These are phyloP conservation scores for Prosopis cineraria DNA, from an alignment of 306 rosid species.

Conservation along the genomic window DNA sequence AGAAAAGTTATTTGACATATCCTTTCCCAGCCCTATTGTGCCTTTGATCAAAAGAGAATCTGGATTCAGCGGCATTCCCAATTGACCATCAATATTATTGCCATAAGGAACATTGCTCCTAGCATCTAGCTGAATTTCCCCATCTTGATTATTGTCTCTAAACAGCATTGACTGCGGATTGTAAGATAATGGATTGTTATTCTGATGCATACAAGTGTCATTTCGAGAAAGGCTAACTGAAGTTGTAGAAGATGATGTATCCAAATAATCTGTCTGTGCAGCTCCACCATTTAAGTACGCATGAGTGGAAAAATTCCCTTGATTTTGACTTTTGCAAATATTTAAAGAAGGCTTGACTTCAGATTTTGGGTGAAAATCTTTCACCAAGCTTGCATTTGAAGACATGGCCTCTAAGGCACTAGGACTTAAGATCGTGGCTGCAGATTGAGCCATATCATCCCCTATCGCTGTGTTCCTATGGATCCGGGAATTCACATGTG, in stretches of 20 bases:
- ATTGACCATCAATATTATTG: constrained; percentile 58
- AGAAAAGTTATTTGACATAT: constrained; percentile 59
- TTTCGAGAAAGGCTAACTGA: constrained; percentile 86
- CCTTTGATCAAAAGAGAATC: constrained; percentile 71
- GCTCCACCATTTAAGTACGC: constrained; percentile 52
- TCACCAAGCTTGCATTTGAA: constrained; percentile 55
- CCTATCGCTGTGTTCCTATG: constrained; percentile 50
- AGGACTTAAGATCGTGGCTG: constrained; percentile 61
- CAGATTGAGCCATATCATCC: constrained; percentile 85
- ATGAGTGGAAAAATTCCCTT: constrained; percentile 61
- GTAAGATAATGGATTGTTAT: constrained; percentile 59
- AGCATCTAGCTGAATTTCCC: constrained; percentile 70
- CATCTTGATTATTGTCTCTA: constrained; percentile 71
- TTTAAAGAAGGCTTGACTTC: constrained; percentile 77
- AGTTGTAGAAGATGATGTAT: constrained; percentile 91
- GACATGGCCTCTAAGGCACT: constrained; percentile 59
- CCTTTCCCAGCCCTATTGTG: constrained; percentile 56
- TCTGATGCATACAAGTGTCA: constrained; percentile 70
- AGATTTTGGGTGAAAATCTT: constrained; percentile 64
- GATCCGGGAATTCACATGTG: constrained; percentile 49
- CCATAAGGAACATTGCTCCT: constrained; percentile 60
- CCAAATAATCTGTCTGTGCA: constrained; percentile 82
- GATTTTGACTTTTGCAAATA: constrained; percentile 68
- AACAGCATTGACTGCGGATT: constrained; percentile 69
- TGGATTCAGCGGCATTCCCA: constrained; percentile 60